Conservation (phyloP, 305 asterid species). For the Solanum hybrid region DNA sequence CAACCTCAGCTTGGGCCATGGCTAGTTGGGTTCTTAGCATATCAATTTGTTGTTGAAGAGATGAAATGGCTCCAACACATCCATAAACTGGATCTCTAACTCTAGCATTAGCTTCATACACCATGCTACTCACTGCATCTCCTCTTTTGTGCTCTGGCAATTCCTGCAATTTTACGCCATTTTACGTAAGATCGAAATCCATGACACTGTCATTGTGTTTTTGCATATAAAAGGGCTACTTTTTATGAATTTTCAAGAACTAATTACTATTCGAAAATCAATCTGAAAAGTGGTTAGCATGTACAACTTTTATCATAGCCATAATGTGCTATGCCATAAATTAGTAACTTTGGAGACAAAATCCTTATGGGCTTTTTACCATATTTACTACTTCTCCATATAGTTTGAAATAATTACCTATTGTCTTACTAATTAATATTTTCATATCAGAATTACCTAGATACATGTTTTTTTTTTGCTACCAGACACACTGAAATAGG, state of each 20-base stretch:
- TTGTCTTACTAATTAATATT: neutral
- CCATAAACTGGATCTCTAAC: constrained; percentile 15
- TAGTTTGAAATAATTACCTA: neutral
- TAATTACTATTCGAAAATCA: neutral
- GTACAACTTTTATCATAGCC: neutral
- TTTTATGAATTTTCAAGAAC: neutral
- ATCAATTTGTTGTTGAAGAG: constrained; percentile 15
- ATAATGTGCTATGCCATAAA: neutral
- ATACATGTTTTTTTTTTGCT: neutral
- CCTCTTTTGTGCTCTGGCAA: constrained; percentile 14
- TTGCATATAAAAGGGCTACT: neutral
- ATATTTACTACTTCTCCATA: neutral
- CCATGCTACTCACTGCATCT: constrained; percentile 21
- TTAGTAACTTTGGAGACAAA: neutral
- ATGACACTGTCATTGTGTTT: neutral
- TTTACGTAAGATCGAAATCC: neutral
- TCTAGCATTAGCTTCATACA: constrained; percentile 15
- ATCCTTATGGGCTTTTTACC: neutral
- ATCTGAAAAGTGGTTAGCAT: neutral
- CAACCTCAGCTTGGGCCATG: constrained; percentile 15
- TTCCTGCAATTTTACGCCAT: constrained; percentile 10
- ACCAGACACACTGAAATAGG: neutral
- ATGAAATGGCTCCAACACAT: constrained; percentile 14
- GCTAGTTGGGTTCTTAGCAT: constrained; percentile 15
- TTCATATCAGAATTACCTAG: neutral